Evolutionary conservation across 2,329 filamentous ascomycete genomes (phyloP).

Genomic region (Aspergillus sp.): DNA sequence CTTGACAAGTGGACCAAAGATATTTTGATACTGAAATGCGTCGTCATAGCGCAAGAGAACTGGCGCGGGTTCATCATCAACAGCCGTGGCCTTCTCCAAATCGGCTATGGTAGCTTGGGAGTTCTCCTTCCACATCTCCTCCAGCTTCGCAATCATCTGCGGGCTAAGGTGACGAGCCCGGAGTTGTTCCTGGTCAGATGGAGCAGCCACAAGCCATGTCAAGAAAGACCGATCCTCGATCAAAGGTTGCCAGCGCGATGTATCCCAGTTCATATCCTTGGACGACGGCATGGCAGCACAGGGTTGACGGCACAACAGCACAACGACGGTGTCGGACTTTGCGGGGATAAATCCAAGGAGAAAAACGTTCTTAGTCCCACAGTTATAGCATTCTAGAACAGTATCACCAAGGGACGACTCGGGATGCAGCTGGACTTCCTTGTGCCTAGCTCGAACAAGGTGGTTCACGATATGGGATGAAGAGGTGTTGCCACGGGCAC

Average conservation of each 20-base stretch:
- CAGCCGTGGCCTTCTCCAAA: constrained; percentile 85
- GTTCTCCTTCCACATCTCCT: constrained; percentile 99
- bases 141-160: constrained; percentile 92
- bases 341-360: constrained; percentile 96
- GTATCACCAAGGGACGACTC: constrained; percentile 93
- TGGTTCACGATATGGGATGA: constrained; percentile 99
- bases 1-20: constrained; percentile 96
- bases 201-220: constrained; percentile 86
- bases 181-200: constrained; percentile 92
- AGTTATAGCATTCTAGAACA: constrained; percentile 97
- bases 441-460: constrained; percentile 93
- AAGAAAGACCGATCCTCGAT: constrained; percentile 97
- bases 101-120: constrained; percentile 85
- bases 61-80: constrained; percentile 93
- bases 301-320: constrained; percentile 92
- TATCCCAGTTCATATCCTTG: constrained; percentile 99
- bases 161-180: constrained; percentile 90
- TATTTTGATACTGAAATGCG: constrained; percentile 97
- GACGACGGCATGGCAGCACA: constrained; percentile 93
- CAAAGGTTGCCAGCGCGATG: constrained; percentile 93
- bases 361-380: constrained; percentile 98
- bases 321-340: constrained; percentile 97
- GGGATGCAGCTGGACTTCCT: constrained; percentile 96
- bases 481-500: constrained; percentile 91
- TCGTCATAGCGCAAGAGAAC: constrained; percentile 95